phyloP scores from a whole-genome alignment of 352 stramenopile genomes.

The Phytophthora pini region DNA sequence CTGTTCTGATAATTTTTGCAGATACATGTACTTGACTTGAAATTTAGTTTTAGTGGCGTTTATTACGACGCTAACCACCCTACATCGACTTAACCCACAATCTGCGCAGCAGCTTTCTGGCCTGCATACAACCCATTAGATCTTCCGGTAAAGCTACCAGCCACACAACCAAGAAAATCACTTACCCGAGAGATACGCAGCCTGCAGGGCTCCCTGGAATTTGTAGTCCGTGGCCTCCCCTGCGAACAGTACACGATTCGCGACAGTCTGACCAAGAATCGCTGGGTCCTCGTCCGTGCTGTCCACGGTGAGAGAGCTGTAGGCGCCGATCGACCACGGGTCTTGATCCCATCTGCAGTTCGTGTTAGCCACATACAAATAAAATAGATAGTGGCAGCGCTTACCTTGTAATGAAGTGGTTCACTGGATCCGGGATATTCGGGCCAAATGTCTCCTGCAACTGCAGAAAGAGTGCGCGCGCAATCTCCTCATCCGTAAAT shows the following conservation, averaged over 20 bases:
- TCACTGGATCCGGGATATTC: conserved; percentile 41
- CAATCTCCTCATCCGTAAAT: conserved; percentile 52
- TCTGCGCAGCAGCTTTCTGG: conserved; percentile 37
- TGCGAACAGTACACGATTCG: conserved; percentile 59
- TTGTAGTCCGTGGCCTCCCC: conserved; percentile 75
- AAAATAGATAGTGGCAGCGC: not conserved
- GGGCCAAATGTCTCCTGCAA: conserved; percentile 54
- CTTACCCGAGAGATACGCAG: conserved; percentile 63
- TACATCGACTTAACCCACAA: conserved; percentile 15
- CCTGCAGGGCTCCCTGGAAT: conserved; percentile 71
- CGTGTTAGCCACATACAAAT: not conserved
- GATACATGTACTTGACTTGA: no score
- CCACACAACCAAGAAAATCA: not conserved
- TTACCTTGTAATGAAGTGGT: conserved; percentile 62
- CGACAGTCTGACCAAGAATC: conserved; percentile 46
- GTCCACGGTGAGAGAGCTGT: conserved; percentile 72
- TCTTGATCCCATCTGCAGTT: conserved; percentile 65
- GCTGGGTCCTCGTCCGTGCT: conserved; percentile 66
- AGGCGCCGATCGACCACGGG: conserved; percentile 57
- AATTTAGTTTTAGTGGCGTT: no score
- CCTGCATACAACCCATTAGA: conserved; percentile 24
- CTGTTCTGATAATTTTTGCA: not conserved
- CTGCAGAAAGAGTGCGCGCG: conserved; percentile 49
- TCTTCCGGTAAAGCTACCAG: not conserved
- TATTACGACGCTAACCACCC: no score